Percentiles rank a stretch among this genome's conserved stretches.
Conservation (phyloP, 129 eudicot species). For the Apium graveolens region DNA sequence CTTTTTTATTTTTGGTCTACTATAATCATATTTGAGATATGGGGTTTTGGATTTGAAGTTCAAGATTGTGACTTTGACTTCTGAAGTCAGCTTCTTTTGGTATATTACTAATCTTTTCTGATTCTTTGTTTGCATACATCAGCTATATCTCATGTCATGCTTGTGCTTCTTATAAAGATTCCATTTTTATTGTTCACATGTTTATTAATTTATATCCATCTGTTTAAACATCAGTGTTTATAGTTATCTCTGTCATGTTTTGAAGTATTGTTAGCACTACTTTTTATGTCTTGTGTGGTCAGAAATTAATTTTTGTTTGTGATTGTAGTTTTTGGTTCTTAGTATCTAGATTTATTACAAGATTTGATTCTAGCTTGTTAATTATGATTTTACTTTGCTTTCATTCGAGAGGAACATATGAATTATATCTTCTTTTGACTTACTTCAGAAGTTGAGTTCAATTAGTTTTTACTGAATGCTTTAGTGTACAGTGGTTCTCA, state of each 20-base stretch:
- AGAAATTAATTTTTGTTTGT: constrained; percentile 8
- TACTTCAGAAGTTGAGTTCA: background rate
- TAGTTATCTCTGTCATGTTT: background rate
- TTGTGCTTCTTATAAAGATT: constrained; percentile 17
- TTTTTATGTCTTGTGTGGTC: background rate
- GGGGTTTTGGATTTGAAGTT: constrained; percentile 38
- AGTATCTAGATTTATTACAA: constrained; percentile 10
- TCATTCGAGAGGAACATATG: constrained; percentile 2
- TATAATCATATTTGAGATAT: constrained; percentile 16
- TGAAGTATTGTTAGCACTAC: background rate
- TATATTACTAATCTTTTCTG: constrained; percentile 16
- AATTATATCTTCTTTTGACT: background rate
- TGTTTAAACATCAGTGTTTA: background rate
- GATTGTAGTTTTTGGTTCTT: background rate
- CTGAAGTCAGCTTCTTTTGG: constrained; percentile 41
- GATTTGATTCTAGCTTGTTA: background rate
- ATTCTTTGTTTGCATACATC: constrained; percentile 1
- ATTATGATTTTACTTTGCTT: constrained; percentile 10
- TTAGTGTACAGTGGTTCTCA: constrained; percentile 1
- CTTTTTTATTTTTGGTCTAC: constrained; percentile 4
- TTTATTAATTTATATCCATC: background rate
- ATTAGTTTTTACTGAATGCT: background rate
- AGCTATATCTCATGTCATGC: background rate
- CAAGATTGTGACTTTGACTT: constrained; percentile 30
- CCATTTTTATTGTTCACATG: constrained; percentile 2